Percentiles rank a stretch among this genome's conserved stretches.
Evolutionary conservation across 1,139 yeast genomes (phyloP).

Genomic region (Diutina rugosa): DNA sequence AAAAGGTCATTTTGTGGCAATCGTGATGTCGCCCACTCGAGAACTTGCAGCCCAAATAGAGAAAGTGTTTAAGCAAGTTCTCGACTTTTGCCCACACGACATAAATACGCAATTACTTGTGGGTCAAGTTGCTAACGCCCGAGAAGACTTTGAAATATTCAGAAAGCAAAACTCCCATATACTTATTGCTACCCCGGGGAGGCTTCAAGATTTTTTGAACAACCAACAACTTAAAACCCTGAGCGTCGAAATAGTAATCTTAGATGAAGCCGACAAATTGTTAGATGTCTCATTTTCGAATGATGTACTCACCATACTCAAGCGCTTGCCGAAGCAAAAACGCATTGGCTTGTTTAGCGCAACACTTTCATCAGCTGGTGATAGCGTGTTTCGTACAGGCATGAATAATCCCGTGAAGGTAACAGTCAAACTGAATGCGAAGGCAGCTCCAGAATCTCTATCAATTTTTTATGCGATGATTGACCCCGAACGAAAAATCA

Average conservation of each 20-base stretch:
- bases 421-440: slow-evolving; percentile 44
- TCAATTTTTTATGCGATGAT: slow-evolving; percentile 50
- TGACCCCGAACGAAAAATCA: slow-evolving; percentile 47
- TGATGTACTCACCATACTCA: slow-evolving; percentile 56
- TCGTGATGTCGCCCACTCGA: slow-evolving; percentile 81
- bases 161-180: slow-evolving; percentile 49
- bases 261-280: slow-evolving; percentile 90
- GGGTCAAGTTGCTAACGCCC: slow-evolving; percentile 62
- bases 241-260: slow-evolving; percentile 59
- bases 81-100: slow-evolving; percentile 48
- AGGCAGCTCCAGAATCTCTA: slow-evolving; percentile 48
- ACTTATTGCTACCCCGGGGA: slow-evolving; percentile 87
- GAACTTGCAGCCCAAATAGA: slow-evolving; percentile 82
- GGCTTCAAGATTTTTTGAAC: slow-evolving; percentile 62
- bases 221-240: slow-evolving; percentile 35
- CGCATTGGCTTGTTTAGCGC: slow-evolving; percentile 92
- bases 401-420: slow-evolving; percentile 83
- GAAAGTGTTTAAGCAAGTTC: slow-evolving; percentile 45
- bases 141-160: slow-evolving; percentile 62
- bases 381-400: slow-evolving; percentile 59
- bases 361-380: slow-evolving; percentile 72
- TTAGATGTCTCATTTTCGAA: slow-evolving; percentile 67
- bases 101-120: slow-evolving; percentile 63
- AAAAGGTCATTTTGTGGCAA: slow-evolving; percentile 56
- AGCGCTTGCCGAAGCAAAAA: slow-evolving; percentile 72